Evolutionary conservation across 2,329 filamentous ascomycete genomes (phyloP).

Genomic region (Ceratocystis alfenasii): DNA sequence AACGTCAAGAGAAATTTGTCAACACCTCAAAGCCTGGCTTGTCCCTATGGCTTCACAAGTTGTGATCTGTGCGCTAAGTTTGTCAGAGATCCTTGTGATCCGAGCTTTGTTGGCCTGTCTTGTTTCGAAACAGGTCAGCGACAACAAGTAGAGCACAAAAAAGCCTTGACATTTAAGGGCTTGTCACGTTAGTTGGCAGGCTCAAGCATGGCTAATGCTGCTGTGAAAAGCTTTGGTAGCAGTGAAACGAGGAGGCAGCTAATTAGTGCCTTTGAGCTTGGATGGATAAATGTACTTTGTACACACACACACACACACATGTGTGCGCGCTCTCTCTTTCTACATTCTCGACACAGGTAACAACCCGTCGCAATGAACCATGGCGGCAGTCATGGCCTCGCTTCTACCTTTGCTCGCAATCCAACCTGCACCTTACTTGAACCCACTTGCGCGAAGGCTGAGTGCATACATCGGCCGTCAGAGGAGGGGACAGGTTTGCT

Average conservation of each 20-base stretch:
- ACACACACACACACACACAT: too few species aligned
- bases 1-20: too few species aligned
- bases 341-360: too few species aligned
- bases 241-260: neutral
- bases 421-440: neutral
- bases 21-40: neutral
- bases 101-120: conserved; percentile 7
- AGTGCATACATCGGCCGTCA: neutral
- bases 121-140: neutral
- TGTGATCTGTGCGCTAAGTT: neutral
- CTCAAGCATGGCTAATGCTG: neutral
- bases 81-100: conserved; percentile 1
- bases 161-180: neutral
- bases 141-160: conserved; percentile 5
- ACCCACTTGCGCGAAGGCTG: neutral
- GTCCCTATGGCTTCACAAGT: neutral
- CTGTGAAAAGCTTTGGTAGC: neutral
- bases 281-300: too few species aligned
- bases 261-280: too few species aligned
- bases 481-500: neutral
- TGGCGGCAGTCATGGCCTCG: neutral
- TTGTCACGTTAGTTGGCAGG: neutral
- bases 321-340: too few species aligned
- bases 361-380: neutral
- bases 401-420: neutral